phyloP scores from a whole-genome alignment of 306 rosid species.

The Lithocarpus polystachyus region DNA sequence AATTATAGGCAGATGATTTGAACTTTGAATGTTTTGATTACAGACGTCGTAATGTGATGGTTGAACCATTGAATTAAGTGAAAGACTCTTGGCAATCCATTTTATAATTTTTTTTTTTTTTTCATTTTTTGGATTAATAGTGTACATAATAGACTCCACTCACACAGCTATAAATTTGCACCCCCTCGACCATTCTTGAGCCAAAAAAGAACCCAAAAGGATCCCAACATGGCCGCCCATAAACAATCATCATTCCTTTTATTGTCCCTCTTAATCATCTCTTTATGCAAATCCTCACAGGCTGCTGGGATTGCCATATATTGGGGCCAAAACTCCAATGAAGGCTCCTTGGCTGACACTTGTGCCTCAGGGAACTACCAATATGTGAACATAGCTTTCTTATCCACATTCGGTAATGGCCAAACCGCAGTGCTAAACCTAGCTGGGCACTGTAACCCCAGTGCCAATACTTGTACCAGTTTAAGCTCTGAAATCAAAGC shows the following conservation, averaged over 20 bases:
- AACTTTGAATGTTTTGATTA: too few relatives aligned
- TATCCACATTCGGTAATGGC: constrained; percentile 44
- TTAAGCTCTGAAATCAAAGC: constrained; percentile 29
- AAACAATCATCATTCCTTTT: constrained; percentile 22
- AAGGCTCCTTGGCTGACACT: constrained; percentile 49
- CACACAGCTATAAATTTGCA: constrained; percentile 10
- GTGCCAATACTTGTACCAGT: constrained; percentile 23
- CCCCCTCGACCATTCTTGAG: background rate
- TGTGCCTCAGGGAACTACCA: constrained; percentile 59
- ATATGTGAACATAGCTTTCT: constrained; percentile 60
- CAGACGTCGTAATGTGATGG: too few relatives aligned
- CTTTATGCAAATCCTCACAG: constrained; percentile 17
- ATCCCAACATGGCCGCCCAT: constrained; percentile 38
- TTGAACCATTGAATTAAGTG: too few relatives aligned
- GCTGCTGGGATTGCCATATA: constrained; percentile 51
- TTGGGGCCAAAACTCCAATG: constrained; percentile 53
- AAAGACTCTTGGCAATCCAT: too few relatives aligned
- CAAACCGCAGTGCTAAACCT: constrained; percentile 40
- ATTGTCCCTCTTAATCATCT: constrained; percentile 26
- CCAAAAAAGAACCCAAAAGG: background rate
- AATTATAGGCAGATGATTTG: too few relatives aligned
- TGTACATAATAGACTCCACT: too few relatives aligned
- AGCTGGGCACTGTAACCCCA: constrained; percentile 44
- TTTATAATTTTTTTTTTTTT: too few relatives aligned
- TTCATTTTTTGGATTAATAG: too few relatives aligned